phyloP scores from a whole-genome alignment of 2,329 filamentous ascomycete genomes.

The Lachnellula arida region DNA sequence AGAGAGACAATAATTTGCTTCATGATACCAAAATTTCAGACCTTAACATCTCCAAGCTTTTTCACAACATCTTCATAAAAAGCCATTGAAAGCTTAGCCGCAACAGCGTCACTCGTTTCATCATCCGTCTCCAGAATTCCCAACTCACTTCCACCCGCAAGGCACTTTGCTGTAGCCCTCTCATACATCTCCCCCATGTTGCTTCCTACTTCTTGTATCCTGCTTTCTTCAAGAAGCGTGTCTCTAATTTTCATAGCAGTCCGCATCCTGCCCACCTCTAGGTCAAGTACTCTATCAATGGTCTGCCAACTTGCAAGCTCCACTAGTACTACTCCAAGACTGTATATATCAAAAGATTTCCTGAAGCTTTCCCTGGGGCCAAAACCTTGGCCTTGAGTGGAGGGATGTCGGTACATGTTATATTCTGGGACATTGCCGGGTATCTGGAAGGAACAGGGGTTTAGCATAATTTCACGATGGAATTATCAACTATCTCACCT shows the following conservation, averaged over 20 bases:
- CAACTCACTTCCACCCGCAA: conserved; percentile 34
- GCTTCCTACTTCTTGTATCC: conserved; percentile 34
- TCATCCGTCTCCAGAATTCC: conserved; percentile 36
- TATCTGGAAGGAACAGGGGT: conserved; percentile 15
- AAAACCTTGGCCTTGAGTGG: conserved; percentile 14
- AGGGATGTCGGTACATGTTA: conserved; percentile 47
- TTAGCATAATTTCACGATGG: not conserved
- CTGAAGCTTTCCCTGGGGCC: conserved; percentile 15
- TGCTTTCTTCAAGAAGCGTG: conserved; percentile 30
- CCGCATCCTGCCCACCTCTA: conserved; percentile 38
- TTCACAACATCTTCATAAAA: conserved; percentile 45
- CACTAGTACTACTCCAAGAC: conserved; percentile 46
- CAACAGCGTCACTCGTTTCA: conserved; percentile 39
- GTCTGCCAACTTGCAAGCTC: conserved; percentile 51
- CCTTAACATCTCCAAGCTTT: conserved; percentile 32
- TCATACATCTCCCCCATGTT: conserved; percentile 40
- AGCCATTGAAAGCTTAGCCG: conserved; percentile 36
- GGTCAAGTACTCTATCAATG: conserved; percentile 40
- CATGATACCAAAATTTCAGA: conserved; percentile 11
- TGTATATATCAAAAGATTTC: conserved; percentile 50
- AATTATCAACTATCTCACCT: conserved; percentile 19
- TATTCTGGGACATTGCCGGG: conserved; percentile 41
- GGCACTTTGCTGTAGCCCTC: conserved; percentile 35
- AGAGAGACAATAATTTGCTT: not conserved
- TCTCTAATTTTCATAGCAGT: conserved; percentile 35